Evolutionary conservation across 176 grass and related monocot species (phyloP).

Genomic region (Paspalum notatum): DNA sequence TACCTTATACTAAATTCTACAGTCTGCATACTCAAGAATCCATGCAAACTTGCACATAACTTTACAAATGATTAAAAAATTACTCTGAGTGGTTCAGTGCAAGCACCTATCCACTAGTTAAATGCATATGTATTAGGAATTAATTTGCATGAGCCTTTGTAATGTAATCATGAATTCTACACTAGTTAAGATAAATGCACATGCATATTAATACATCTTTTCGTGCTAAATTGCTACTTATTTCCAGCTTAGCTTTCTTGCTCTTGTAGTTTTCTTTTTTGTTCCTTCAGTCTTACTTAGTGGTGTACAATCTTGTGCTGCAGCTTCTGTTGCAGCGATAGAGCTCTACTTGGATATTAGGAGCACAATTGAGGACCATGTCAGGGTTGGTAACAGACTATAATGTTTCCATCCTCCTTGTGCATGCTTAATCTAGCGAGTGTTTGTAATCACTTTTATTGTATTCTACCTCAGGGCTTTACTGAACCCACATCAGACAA

Average conservation of each 20-base stretch:
- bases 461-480: slow-evolving; percentile 65
- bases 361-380: slow-evolving; percentile 68
- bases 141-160: not conserved
- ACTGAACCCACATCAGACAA: slow-evolving; percentile 98
- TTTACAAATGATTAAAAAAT: slow-evolving; percentile 23
- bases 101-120: not conserved
- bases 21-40: not conserved
- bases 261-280: slow-evolving; percentile 18
- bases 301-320: slow-evolving; percentile 25
- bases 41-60: not conserved
- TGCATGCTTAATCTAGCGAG: slow-evolving; percentile 15
- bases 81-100: not conserved
- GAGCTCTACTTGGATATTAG: slow-evolving; percentile 75
- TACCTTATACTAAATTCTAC: not conserved
- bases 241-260: slow-evolving; percentile 12
- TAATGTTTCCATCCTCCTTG: not conserved
- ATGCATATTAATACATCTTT: slow-evolving; percentile 18
- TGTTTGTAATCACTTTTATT: not conserved
- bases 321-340: slow-evolving; percentile 70
- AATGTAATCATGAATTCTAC: not conserved
- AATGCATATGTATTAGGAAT: slow-evolving; percentile 13
- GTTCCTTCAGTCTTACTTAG: slow-evolving; percentile 25
- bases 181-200: slow-evolving; percentile 6
- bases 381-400: slow-evolving; percentile 65
- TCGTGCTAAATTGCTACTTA: not conserved